Percentiles rank a stretch among this genome's conserved stretches.
Evolutionary conservation across 2,329 filamentous ascomycete genomes (phyloP).

Genomic region (Hansfordia pulvinata): DNA sequence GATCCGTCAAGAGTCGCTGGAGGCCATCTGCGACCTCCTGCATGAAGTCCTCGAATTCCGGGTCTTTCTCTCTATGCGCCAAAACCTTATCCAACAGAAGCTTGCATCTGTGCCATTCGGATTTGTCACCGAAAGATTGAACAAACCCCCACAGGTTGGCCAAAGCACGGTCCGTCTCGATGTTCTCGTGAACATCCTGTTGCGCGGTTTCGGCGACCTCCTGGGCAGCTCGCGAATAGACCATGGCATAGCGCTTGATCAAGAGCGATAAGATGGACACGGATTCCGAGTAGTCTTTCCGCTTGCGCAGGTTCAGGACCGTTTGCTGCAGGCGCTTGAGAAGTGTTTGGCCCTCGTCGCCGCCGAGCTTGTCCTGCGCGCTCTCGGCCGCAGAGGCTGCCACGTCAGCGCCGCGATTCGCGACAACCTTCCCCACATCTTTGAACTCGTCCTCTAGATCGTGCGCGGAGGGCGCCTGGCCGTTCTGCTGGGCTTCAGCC

Average conservation of each 20-base stretch:
- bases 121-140: constrained; percentile 61
- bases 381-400: constrained; percentile 44
- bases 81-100: constrained; percentile 55
- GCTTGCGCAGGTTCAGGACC: constrained; percentile 59
- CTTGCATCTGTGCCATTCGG: constrained; percentile 67
- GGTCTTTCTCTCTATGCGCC: constrained; percentile 61
- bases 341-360: constrained; percentile 60
- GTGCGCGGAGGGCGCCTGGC: constrained; percentile 36
- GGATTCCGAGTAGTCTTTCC: constrained; percentile 73
- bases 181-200: constrained; percentile 60
- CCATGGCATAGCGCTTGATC: constrained; percentile 62
- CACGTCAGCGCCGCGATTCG: constrained; percentile 24
- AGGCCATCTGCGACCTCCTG: constrained; percentile 59
- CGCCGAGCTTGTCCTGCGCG: constrained; percentile 57
- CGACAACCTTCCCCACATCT: constrained; percentile 40
- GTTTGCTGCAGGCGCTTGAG: constrained; percentile 64
- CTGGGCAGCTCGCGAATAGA: constrained; percentile 62
- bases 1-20: constrained; percentile 73
- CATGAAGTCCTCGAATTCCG: constrained; percentile 70
- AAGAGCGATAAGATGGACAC: constrained; percentile 67
- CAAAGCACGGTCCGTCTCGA: constrained; percentile 60
- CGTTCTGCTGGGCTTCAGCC: constrained; percentile 11
- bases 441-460: constrained; percentile 47
- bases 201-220: constrained; percentile 53
- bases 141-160: constrained; percentile 71